Conservation (phyloP, 495 filamentous ascomycete species). For the Astrocystis sublimbata region DNA sequence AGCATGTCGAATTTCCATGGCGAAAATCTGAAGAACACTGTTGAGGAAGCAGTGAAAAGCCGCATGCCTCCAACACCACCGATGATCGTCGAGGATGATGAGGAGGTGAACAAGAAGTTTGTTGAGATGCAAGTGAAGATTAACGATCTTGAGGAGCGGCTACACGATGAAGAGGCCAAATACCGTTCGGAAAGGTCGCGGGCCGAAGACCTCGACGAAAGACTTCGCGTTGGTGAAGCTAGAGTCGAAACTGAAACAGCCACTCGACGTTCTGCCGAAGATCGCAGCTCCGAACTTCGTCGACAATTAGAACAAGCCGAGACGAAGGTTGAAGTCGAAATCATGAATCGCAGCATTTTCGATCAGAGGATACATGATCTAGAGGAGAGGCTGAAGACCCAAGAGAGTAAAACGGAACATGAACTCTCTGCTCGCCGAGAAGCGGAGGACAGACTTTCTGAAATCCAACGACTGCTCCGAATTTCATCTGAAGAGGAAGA, state of each 20-base stretch:
- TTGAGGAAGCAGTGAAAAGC: conserved; percentile 59
- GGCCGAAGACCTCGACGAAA: conserved; percentile 44
- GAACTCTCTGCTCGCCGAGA: conserved; percentile 67
- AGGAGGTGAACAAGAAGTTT: conserved; percentile 39
- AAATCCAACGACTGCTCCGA: conserved; percentile 68
- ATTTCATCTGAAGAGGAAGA: conserved; percentile 68
- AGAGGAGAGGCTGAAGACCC: conserved; percentile 43
- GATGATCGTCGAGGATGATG: conserved; percentile 31
- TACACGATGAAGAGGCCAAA: conserved; percentile 33
- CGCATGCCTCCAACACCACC: conserved; percentile 45
- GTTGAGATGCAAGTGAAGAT: conserved; percentile 43
- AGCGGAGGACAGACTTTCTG: conserved; percentile 70
- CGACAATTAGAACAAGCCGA: conserved; percentile 51
- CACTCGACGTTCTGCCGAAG: conserved; percentile 44
- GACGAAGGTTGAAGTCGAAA: conserved; percentile 53
- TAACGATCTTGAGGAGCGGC: conserved; percentile 35
- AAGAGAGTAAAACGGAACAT: conserved; percentile 47
- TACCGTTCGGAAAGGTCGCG: conserved; percentile 31
- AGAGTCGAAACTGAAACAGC: conserved; percentile 42
- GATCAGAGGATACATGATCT: conserved; percentile 50
- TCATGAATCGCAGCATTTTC: conserved; percentile 51
- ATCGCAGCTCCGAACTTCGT: conserved; percentile 43
- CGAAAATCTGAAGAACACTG: conserved; percentile 59
- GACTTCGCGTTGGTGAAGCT: conserved; percentile 45
- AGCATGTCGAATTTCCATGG: conserved; percentile 47